Percentiles rank a stretch among this genome's conserved stretches.
Evolutionary conservation across 768 basidiomycete genomes (phyloP).

Genomic region (Lactarius psammicola): DNA sequence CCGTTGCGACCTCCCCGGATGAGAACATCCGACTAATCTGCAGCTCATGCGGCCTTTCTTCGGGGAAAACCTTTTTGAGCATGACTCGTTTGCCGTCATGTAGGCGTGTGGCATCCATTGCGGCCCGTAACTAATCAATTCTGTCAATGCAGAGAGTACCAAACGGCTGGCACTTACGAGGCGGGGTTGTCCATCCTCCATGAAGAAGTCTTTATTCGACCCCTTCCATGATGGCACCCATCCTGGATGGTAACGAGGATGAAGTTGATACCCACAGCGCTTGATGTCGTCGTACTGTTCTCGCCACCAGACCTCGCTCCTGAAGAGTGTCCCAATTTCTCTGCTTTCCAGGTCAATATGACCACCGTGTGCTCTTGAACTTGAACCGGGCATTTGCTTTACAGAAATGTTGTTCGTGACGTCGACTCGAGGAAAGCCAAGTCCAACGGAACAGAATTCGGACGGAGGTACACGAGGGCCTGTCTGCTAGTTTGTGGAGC

Average conservation of each 20-base stretch:
- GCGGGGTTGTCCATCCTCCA: constrained; percentile 18
- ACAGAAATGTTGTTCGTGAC: neutral
- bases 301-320: constrained; percentile 24
- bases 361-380: neutral
- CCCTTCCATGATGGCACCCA: constrained; percentile 20
- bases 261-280: constrained; percentile 18
- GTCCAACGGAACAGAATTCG: neutral
- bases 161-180: constrained; percentile 2
- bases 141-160: no score
- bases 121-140: no score
- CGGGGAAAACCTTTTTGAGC: no score
- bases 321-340: constrained; percentile 9
- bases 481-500: no score
- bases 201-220: neutral
- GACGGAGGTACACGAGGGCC: no score
- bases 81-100: no score
- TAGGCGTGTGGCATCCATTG: no score
- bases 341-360: neutral
- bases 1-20: no score
- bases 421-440: neutral
- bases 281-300: constrained; percentile 6
- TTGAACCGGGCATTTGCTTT: neutral
- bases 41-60: no score
- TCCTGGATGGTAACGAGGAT: constrained; percentile 18
- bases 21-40: no score